Base-by-base conservation (phyloP, 1,284 basidiomycete species). In the Xerocomus amazonicus region DNA sequence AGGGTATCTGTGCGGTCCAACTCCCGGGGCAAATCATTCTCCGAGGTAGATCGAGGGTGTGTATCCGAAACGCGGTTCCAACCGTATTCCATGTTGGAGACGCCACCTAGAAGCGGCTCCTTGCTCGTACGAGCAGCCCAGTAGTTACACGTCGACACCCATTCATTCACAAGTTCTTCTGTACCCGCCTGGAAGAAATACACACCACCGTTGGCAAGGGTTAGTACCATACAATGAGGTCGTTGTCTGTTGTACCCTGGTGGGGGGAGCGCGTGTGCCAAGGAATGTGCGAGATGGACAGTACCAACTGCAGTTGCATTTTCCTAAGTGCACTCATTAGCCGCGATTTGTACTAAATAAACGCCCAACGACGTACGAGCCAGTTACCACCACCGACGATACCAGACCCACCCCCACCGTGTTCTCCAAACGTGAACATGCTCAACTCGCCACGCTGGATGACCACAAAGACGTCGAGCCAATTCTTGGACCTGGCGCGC, bases 51-150 rank as follows among this genome's bases (percentile, higher is more conserved):
- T 9, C 77, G 77, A 1, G 68, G 70, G 49, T 80, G 81, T 31
- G 75, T 60, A 47, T 88, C 84, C 13, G 74, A 60, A 10, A 88
- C 78, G 34, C 90, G 82, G 64, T 87, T 95, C 96, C 96, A 99
- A 9, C 96, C 96, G 63, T 99, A 98, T 68, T 99, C 97, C 88
- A 98, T 96, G 71, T 99, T 99, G 42, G 92, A 94, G 2, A 98
- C 93, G 28, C 95, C 96, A 3, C 95, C 96, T 3, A 89, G 79
- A 3, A 99, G 78, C 0, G 96, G 96, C 62, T 97, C 93, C 59
- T 95, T 93, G 68, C 90, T 93, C 56, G 83, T 86, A 31, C 95
- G 78, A 0, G 96, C 96, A 0, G 96, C 92, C 94, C 95, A 98
- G 68, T 98, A 98, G 72, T 98, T 99, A 79, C 95, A 98, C 0